Evolutionary conservation across 129 eudicot species (phyloP).

Genomic region (Saposhnikovia divaricata): DNA sequence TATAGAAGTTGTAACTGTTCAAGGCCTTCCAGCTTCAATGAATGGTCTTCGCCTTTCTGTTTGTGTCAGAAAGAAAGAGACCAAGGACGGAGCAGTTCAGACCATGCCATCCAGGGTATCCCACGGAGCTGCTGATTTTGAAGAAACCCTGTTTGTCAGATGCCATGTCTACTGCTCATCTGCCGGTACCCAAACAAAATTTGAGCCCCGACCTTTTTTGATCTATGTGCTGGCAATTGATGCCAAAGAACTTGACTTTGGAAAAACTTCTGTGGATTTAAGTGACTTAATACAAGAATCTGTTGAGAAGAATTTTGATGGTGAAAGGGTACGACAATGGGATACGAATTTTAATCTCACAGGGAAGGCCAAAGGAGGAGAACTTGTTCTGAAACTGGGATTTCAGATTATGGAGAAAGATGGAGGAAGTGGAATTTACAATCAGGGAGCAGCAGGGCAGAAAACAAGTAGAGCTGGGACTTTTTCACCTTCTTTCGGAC

Average conservation of each 20-base stretch:
- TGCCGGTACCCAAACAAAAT: slow-evolving; percentile 35
- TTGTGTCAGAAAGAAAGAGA: slow-evolving; percentile 81
- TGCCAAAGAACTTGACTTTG: slow-evolving; percentile 85
- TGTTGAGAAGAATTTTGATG: slow-evolving; percentile 56
- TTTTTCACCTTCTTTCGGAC: slow-evolving; percentile 48
- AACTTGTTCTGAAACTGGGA: slow-evolving; percentile 68
- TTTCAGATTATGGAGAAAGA: slow-evolving; percentile 97
- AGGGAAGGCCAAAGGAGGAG: slow-evolving; percentile 92
- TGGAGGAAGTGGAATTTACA: slow-evolving; percentile 67
- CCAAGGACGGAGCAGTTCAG: slow-evolving; percentile 77
- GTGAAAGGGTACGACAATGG: slow-evolving; percentile 73
- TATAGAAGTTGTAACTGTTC: slow-evolving; percentile 78
- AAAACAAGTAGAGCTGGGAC: slow-evolving; percentile 32
- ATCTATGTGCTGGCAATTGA: slow-evolving; percentile 77
- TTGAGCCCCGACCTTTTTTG: slow-evolving; percentile 75
- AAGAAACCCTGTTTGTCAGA: slow-evolving; percentile 74
- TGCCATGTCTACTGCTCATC: slow-evolving; percentile 74
- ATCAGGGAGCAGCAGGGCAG: slow-evolving; percentile 33
- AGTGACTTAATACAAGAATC: slow-evolving; percentile 79
- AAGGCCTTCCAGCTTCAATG: slow-evolving; percentile 77
- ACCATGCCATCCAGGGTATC: slow-evolving; percentile 98
- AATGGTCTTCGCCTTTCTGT: slow-evolving; percentile 85
- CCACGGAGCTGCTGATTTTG: slow-evolving; percentile 92
- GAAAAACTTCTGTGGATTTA: slow-evolving; percentile 54
- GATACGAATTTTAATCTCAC: slow-evolving; percentile 54